phyloP scores from a whole-genome alignment of 2,329 filamentous ascomycete species.

The Elsinoe batatas region DNA sequence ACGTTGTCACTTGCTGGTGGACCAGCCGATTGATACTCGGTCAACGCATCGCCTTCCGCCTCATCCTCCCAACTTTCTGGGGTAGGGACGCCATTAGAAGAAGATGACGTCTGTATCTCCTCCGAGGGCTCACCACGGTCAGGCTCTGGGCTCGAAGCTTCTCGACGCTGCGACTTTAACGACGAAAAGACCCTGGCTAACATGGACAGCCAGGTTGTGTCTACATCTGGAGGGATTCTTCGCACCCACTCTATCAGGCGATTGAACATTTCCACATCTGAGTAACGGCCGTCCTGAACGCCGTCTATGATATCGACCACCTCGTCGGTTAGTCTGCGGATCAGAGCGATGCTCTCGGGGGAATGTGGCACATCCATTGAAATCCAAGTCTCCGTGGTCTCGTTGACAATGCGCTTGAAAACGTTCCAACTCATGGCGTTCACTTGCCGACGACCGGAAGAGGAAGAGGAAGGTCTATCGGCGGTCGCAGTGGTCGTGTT shows the following conservation, averaged over 20 bases:
- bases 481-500: not conserved
- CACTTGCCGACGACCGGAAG: not conserved
- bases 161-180: not conserved
- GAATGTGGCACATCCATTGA: not conserved
- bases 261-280: not conserved
- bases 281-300: not conserved
- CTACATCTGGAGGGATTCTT: slow-evolving; percentile 5
- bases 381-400: slow-evolving; percentile 1
- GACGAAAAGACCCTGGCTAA: not conserved
- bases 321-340: slow-evolving; percentile 4
- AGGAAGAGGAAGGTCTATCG: not conserved
- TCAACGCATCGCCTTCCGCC: not conserved
- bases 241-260: slow-evolving; percentile 10
- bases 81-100: not conserved
- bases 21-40: not conserved
- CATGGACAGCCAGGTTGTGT: not conserved
- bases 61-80: slow-evolving; percentile 7
- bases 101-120: not conserved
- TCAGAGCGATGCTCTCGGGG: not conserved
- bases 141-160: not conserved
- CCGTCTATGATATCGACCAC: slow-evolving; percentile 1
- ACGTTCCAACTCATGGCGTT: not conserved
- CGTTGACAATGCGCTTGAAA: not conserved
- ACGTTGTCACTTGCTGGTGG: too few species aligned
- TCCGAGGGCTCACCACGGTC: not conserved